Percentiles rank a stretch among this genome's conserved stretches.
phyloP scores from a whole-genome alignment of 208 protist species.

The Crithidia brevicula region DNA sequence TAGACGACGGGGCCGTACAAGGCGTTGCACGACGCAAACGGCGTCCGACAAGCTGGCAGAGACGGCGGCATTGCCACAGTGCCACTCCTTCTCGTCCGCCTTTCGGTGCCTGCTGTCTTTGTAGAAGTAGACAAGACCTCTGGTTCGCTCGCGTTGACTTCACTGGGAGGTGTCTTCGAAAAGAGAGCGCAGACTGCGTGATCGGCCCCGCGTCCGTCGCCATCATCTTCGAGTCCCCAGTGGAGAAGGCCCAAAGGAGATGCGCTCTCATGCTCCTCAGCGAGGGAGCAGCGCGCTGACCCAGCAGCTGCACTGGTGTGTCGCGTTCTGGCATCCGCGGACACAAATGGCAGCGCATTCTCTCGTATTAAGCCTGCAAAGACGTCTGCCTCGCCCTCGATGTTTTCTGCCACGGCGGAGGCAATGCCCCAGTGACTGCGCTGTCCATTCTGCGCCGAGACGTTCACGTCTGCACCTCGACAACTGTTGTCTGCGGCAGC shows the following conservation, averaged over 20 bases:
- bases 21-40: slow-evolving; percentile 40
- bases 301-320: background rate
- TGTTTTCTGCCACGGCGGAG: background rate
- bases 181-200: slow-evolving; percentile 6
- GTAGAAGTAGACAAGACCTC: too few relatives aligned
- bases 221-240: background rate
- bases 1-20: slow-evolving; percentile 53
- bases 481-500: background rate
- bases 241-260: too few relatives aligned
- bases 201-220: background rate
- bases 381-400: slow-evolving; percentile 36
- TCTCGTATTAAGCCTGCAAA: slow-evolving; percentile 29
- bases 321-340: background rate
- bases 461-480: background rate
- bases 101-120: too few relatives aligned
- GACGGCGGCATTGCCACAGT: background rate
- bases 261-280: too few relatives aligned
- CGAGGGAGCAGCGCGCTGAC: too few relatives aligned
- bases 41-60: slow-evolving; percentile 19
- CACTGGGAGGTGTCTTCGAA: too few relatives aligned
- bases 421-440: slow-evolving; percentile 14
- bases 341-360: slow-evolving; percentile 18
- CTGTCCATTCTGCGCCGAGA: background rate
- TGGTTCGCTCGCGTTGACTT: too few relatives aligned
- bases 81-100: background rate